A percentile compares a stretch with the other conserved stretches of the same genome.
phyloP scores from a whole-genome alignment of 2,329 filamentous ascomycete genomes.

The Fonsecaea monophora region DNA sequence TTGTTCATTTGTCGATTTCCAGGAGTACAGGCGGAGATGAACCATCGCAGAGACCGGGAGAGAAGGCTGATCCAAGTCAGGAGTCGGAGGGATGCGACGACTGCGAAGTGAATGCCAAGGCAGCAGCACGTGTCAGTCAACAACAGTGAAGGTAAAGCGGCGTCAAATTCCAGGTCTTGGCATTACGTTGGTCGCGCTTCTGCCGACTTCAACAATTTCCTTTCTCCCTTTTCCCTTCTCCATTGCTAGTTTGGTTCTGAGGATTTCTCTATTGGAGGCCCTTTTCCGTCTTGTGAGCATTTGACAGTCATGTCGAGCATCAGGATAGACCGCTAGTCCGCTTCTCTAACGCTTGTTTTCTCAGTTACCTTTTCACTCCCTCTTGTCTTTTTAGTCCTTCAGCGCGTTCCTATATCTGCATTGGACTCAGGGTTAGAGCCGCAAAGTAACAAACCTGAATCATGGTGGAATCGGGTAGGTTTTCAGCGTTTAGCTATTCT shows the following conservation, averaged over 20 bases:
- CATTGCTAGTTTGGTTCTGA: not conserved
- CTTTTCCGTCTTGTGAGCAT: slow-evolving; percentile 4
- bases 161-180: not conserved
- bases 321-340: slow-evolving; percentile 11
- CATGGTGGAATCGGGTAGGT: slow-evolving; percentile 27
- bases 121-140: slow-evolving; percentile 1
- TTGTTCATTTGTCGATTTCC: not conserved
- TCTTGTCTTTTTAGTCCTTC: slow-evolving; percentile 5
- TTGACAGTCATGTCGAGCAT: slow-evolving; percentile 10
- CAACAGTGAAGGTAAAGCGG: not conserved
- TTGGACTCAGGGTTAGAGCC: slow-evolving; percentile 2
- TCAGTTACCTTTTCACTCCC: not conserved
- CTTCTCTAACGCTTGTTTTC: not conserved
- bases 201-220: slow-evolving; percentile 7
- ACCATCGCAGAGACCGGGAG: not conserved
- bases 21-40: not conserved
- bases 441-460: not conserved
- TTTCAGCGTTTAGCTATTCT: not conserved
- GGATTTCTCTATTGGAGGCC: not conserved
- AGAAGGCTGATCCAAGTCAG: not conserved
- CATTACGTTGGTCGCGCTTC: not conserved
- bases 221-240: slow-evolving; percentile 7
- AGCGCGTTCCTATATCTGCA: not conserved
- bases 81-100: not conserved
- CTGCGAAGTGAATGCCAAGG: slow-evolving; percentile 4